These are phyloP conservation scores for Leucocoprinus leucothites DNA, from an alignment of 768 basidiomycete species.

Conservation along the genomic window DNA sequence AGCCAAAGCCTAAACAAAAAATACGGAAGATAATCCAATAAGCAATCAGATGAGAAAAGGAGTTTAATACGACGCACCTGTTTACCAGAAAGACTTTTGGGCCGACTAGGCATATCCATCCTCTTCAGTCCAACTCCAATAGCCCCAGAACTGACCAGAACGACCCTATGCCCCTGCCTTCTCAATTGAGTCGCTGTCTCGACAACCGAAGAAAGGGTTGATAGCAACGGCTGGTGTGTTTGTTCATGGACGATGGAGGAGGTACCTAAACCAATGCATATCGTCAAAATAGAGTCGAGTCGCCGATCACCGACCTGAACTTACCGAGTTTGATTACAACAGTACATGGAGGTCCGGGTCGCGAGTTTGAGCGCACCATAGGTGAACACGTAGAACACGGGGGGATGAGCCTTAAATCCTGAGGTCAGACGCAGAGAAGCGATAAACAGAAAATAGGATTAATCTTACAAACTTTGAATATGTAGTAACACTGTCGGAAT, in stretches of 20 bases:
- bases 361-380: slow-evolving; percentile 7
- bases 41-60: not conserved
- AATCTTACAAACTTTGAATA: too few species aligned
- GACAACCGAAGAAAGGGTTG: slow-evolving; percentile 87
- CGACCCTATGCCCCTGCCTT: slow-evolving; percentile 84
- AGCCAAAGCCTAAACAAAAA: slow-evolving; percentile 70
- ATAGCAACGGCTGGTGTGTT: slow-evolving; percentile 88
- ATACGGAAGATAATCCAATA: not conserved
- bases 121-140: slow-evolving; percentile 93
- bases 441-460: not conserved
- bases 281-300: not conserved
- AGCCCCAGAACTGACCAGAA: slow-evolving; percentile 96
- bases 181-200: slow-evolving; percentile 85
- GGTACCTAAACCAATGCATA: slow-evolving; percentile 53
- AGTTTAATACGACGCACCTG: slow-evolving; percentile 58
- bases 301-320: slow-evolving; percentile 12
- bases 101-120: slow-evolving; percentile 78
- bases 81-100: slow-evolving; percentile 86
- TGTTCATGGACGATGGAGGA: slow-evolving; percentile 96
- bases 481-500: too few species aligned
- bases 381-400: not conserved
- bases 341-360: slow-evolving; percentile 35
- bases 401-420: not conserved
- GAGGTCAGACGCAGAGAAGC: too few species aligned
- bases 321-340: slow-evolving; percentile 86